Evolutionary conservation across 108 stramenopile species (phyloP), one percentile per base, ranked within the genome.

Genomic region (Pseudonitzschia multistriata): DNA sequence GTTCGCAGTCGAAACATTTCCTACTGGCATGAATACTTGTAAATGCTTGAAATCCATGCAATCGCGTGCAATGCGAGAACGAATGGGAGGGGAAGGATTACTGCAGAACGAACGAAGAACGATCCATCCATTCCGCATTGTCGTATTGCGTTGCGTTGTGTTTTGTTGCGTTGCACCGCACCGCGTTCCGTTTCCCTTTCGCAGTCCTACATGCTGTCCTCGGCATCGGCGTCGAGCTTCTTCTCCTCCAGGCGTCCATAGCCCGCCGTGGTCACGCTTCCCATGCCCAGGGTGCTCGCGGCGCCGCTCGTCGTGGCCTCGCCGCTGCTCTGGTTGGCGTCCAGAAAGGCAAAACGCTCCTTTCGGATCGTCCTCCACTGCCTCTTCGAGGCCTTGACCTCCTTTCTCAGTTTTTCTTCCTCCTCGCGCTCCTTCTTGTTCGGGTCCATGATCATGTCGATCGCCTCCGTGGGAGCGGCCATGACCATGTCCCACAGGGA

Each of bases 311-410:
- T 33, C n/a, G 52, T n/a, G 11, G 27, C 33, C 7, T 62, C 25
- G 33, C 19, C 11, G 14, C 34, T 45, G 31, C 8, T 17, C n/a
- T 7, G n/a, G 33, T 65, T 49, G 49, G 49, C 34, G 60, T 94
- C 92, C 74, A 94, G 71, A 76, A 94, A 94, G 59, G 79, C 78
- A 83, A 91, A 94, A n/a, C 92, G 78, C 73, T 94, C 84, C 54
- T 86, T 79, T 21, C 92, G 86, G 68, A 94, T 91, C 64, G 67
- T 81, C 30, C 89, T 72, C 92, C 92, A 94, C 29, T 76, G 78
- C 74, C 83, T 85, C 61, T 94, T 94, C 24, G 84, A 83, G 22
- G 87, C 87, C 48, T 79, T 84, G 28, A 91, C 89, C 67, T 94
- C 92, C 69, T 88, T 87, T 62, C 84, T 82, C 29, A 88, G 73